These are phyloP conservation scores for Hemisphaericaspora subhashii DNA, from an alignment of 1,139 yeast species.

Conservation along the genomic window DNA sequence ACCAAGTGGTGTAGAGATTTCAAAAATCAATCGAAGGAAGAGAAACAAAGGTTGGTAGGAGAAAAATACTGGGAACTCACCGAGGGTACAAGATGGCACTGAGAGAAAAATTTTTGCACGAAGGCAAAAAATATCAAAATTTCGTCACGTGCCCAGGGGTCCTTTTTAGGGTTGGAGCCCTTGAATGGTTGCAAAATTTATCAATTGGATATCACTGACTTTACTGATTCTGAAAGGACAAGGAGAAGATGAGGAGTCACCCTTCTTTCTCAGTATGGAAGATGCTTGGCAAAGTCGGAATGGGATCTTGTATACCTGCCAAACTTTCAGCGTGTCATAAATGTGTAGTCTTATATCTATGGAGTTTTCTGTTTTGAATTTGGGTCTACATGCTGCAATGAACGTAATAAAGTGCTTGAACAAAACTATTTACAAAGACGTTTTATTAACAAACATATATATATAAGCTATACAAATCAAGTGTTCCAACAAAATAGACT, in stretches of 20 bases:
- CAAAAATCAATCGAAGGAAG: slow-evolving; percentile 4
- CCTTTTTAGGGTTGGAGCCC: slow-evolving; percentile 2
- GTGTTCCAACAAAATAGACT: slow-evolving; percentile 1
- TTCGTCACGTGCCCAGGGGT: slow-evolving; percentile 1
- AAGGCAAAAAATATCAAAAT: not conserved
- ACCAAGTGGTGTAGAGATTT: slow-evolving; percentile 28
- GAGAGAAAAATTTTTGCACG: not conserved
- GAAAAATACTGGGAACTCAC: not conserved
- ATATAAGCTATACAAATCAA: slow-evolving; percentile 2
- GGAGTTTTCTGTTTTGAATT: too few relatives aligned
- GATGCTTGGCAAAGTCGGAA: too few relatives aligned
- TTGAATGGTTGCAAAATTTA: not conserved
- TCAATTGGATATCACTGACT: too few relatives aligned
- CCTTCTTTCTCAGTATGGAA: too few relatives aligned
- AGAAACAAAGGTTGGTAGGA: slow-evolving; percentile 4
- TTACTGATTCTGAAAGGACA: too few relatives aligned
- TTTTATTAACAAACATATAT: slow-evolving; percentile 1
- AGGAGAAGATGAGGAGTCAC: too few relatives aligned
- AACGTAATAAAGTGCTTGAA: too few relatives aligned
- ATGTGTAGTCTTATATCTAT: too few relatives aligned
- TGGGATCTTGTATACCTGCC: too few relatives aligned
- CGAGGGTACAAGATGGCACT: not conserved
- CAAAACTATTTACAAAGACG: slow-evolving; percentile 3
- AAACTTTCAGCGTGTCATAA: too few relatives aligned
- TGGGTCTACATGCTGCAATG: too few relatives aligned